Percentiles rank a stretch among this genome's conserved stretches.
Conservation (phyloP, 169 alveolate species). For the Plasmodium sp. region DNA sequence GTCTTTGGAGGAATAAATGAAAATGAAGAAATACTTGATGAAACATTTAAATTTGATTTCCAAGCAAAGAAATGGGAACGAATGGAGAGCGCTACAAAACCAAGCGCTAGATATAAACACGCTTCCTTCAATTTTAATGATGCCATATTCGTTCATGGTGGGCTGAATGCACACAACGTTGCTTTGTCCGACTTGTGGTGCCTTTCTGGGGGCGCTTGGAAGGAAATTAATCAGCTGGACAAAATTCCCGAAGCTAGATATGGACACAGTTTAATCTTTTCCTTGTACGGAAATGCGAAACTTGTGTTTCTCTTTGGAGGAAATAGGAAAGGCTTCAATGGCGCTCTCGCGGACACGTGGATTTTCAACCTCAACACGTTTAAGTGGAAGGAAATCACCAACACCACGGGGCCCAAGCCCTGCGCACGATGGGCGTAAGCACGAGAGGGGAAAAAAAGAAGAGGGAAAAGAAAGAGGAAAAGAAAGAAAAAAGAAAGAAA, state of each 20-base stretch:
- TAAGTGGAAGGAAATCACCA: constrained; percentile 30
- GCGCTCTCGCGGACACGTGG: constrained; percentile 63
- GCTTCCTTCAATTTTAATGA: constrained; percentile 52
- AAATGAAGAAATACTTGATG: constrained; percentile 31
- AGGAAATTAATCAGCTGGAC: neutral
- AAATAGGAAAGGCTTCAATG: constrained; percentile 53
- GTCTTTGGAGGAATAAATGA: constrained; percentile 72
- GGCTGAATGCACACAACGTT: constrained; percentile 5
- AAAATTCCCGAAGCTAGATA: constrained; percentile 35
- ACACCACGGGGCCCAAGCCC: constrained; percentile 43
- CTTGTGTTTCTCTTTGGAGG: constrained; percentile 68
- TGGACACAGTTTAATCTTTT: constrained; percentile 60
- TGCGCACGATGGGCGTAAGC: constrained; percentile 75
- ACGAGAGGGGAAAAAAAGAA: neutral
- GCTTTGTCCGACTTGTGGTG: constrained; percentile 48
- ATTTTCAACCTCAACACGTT: constrained; percentile 32
- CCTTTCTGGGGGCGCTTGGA: constrained; percentile 35
- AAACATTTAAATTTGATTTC: constrained; percentile 66
- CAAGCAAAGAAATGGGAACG: constrained; percentile 68
- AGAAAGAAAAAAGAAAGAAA: too few relatives aligned
- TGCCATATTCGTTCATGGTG: constrained; percentile 65
- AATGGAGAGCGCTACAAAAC: neutral
- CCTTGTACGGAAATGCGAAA: constrained; percentile 24
- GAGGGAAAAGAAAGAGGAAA: neutral
- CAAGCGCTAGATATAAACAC: constrained; percentile 62